phyloP scores from a whole-genome alignment of 805 yeast genomes.

The Metschnikowia colocasiae region DNA sequence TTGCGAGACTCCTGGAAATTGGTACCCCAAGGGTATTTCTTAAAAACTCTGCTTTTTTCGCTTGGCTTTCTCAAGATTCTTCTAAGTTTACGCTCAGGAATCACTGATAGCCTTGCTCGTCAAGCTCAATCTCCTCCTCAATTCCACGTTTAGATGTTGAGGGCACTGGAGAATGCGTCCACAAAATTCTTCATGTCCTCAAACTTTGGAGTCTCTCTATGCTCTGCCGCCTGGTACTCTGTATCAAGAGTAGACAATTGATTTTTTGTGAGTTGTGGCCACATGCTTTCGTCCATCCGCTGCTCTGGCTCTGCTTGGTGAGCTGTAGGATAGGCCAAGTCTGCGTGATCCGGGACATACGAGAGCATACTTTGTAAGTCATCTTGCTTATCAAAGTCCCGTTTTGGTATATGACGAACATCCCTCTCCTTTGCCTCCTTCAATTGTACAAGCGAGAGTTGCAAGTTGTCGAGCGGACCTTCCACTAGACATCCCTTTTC shows the following conservation, averaged over 20 bases:
- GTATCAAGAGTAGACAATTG: constrained; percentile 14
- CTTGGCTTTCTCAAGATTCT: too few species aligned
- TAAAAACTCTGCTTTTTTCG: too few species aligned
- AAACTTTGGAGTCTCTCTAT: not conserved
- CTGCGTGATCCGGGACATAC: constrained; percentile 12
- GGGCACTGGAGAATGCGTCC: constrained; percentile 18
- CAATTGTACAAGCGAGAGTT: constrained; percentile 61
- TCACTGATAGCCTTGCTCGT: too few species aligned
- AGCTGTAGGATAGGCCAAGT: not conserved
- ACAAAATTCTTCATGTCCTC: constrained; percentile 14
- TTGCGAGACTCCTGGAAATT: too few species aligned
- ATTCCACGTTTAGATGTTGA: constrained; percentile 10
- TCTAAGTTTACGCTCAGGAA: too few species aligned
- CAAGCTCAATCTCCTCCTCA: too few species aligned
- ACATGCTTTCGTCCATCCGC: constrained; percentile 12
- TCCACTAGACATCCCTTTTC: constrained; percentile 87
- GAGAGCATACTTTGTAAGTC: constrained; percentile 19
- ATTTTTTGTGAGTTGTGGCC: constrained; percentile 17
- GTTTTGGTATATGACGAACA: not conserved
- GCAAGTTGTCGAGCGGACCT: constrained; percentile 79
- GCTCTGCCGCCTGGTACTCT: not conserved
- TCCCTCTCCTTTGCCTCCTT: constrained; percentile 10
- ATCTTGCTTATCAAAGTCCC: constrained; percentile 4
- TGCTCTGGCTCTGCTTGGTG: not conserved
- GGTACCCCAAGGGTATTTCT: too few species aligned